phyloP scores from a whole-genome alignment of 2,329 filamentous ascomycete genomes.

The Stromatinia cepivora region DNA sequence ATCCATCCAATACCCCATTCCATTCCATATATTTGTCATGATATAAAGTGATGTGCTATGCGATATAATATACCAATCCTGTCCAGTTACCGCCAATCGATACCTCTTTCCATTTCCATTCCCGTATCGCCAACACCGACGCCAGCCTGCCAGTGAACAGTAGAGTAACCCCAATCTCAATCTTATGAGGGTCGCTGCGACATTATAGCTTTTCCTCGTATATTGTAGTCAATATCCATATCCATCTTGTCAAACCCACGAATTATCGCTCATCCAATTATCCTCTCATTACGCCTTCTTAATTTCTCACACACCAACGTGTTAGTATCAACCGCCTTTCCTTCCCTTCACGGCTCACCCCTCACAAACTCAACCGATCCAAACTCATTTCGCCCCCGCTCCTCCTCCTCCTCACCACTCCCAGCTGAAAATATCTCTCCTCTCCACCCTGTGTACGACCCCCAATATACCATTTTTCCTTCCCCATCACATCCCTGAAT shows the following conservation, averaged over 20 bases:
- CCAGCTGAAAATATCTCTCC: slow-evolving; percentile 78
- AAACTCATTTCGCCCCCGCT: slow-evolving; percentile 75
- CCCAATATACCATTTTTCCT: slow-evolving; percentile 81
- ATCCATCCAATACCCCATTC: background rate
- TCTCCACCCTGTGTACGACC: slow-evolving; percentile 75
- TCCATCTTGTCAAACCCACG: background rate
- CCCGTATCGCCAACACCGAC: background rate
- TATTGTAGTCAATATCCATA: background rate
- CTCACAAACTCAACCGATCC: slow-evolving; percentile 72
- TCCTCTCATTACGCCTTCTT: no score
- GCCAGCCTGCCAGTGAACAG: background rate
- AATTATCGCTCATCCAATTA: no score
- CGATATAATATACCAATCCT: no score
- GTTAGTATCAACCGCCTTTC: background rate
- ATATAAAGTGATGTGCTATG: background rate
- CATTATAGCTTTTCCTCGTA: background rate
- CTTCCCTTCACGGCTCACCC: background rate
- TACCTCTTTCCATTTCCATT: background rate
- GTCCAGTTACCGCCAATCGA: background rate
- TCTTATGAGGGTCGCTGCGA: background rate
- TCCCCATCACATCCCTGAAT: slow-evolving; percentile 69
- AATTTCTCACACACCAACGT: no score
- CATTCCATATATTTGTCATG: background rate
- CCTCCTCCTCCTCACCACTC: slow-evolving; percentile 69
- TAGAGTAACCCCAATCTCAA: background rate